Evolutionary conservation across 768 basidiomycete genomes (phyloP), one percentile per base, ranked within the genome.

Genomic region (Podaxis sp.): DNA sequence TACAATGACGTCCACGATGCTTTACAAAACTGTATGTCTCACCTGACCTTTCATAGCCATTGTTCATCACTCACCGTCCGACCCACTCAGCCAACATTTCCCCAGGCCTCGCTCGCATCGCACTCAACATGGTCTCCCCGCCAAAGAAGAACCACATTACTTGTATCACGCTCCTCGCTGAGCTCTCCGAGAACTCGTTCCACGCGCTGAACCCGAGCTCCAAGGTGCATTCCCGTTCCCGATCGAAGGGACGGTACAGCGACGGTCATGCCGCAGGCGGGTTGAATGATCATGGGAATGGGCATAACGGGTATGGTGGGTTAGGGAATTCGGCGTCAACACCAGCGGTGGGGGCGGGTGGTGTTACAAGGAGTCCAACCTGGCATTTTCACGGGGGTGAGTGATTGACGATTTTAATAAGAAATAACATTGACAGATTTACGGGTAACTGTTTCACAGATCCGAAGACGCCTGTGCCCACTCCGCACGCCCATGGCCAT

Each of bases 1-100:
- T 90, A 79, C 66, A 72, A 76, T 29, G 83, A 86, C 60, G 80
- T 84, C 2, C 81, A 84, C 15, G 76, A 79, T 25, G 90, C 89
- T 2, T 73, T 91, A 7, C 78, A 80, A 59, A 78, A 78, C 53
- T 79, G 90, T 89, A 70, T 47, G 82, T 71, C 29, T n/a, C 61
- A 33, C 33, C 33, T 33, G 33, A 33, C 27, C 19, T 17, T 56
- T 46, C 61, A 1, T 62, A 46, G 50, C 29, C 50, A 8, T 24
- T 63, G 19, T 36, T 54, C 25, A 17, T 8, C 29, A 24, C 5
- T 47, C 29, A 54, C 47, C 24, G 13, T 15, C 17, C 12, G 49
- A 27, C 22, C 19, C 15, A 19, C 50, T 27, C 66, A 90, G 88
- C 84, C 12, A 71, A 75, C 6, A 77, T 89, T 43, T 85, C 88